Evolutionary conservation across 768 basidiomycete genomes (phyloP), one percentile per base, ranked within the genome.

Genomic region (Tubosaeta sp.): DNA sequence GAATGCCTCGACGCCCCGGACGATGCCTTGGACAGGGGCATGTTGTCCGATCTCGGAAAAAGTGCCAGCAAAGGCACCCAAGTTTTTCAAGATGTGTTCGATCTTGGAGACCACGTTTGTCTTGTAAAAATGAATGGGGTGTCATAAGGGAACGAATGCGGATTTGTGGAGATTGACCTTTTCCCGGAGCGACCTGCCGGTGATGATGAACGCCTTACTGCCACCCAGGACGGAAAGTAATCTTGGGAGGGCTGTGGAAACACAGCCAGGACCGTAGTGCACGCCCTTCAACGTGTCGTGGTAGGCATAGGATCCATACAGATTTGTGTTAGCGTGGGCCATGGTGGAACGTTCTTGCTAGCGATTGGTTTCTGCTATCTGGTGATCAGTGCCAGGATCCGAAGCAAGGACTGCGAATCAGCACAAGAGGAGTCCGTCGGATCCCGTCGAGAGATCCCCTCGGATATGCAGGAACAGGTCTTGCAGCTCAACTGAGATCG

Each of bases 1-100:
- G 70, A 86, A 81, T 2, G 70, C 63, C 53, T 79, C 69, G 49
- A 82, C 71, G 25, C 81, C 86, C 13, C 72, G 73, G 16, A 72
- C 68, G 56, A 90, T 86, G 12, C 79, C 86, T 22, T 80, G 78
- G 48, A 89, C 74, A 3, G 87, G 87, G 0, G 83, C 71, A 60
- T 88, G 86, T 63, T 89, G 73, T 7, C 84, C 86, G 46, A 90
- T 88, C 54, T 86, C 81, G 51, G 74, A 79, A 69, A 89, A 89
- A 7, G 84, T 86, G 3, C 73, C 79, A 32, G 79, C 84, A 60
- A 79, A 84, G n/a, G 82, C 81, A 52, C 76, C 68, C 52, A 71
- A 70, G 44, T 77, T 75, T 52, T 75, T 79, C 48, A 90, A 69
- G 50, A 88, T 72, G 54, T 65, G 46, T 45, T 68, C 66, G 1